Percentiles rank a stretch among this genome's conserved stretches.
Conservation (phyloP, 1,139 yeast genomes). For the Hyphopichia fennica region DNA sequence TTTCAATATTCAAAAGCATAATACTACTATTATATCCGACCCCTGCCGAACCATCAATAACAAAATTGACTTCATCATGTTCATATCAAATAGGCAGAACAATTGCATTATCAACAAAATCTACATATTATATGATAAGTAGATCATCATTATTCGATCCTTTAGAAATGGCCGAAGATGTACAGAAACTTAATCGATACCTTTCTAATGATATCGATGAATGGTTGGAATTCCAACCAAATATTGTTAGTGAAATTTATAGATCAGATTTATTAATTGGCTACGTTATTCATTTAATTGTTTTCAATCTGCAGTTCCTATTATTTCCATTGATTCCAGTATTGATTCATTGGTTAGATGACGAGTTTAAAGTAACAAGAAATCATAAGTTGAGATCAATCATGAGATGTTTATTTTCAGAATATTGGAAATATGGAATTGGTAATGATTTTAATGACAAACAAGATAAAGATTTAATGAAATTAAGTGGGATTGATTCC, state of each 20-base stretch:
- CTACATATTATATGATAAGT: conserved; percentile 35
- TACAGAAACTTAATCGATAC: conserved; percentile 18
- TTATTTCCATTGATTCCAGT: conserved; percentile 35
- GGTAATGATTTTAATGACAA: conserved; percentile 11
- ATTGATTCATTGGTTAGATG: conserved; percentile 38
- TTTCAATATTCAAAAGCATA: conserved; percentile 26
- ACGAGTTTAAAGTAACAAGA: conserved; percentile 13
- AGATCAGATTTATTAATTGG: conserved; percentile 30
- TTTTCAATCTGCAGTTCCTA: conserved; percentile 32
- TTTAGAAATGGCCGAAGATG: conserved; percentile 22
- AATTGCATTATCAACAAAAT: conserved; percentile 32
- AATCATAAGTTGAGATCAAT: conserved; percentile 8
- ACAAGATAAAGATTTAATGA: conserved; percentile 10
- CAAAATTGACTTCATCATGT: conserved; percentile 19
- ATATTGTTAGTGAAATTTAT: conserved; percentile 17
- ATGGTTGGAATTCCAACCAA: conserved; percentile 40
- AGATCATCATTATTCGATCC: conserved; percentile 35
- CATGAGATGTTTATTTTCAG: conserved; percentile 19
- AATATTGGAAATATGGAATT: conserved; percentile 28
- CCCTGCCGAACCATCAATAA: background rate
- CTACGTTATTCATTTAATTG: conserved; percentile 33
- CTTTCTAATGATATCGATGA: conserved; percentile 36
- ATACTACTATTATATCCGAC: conserved; percentile 15
- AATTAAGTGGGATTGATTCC: conserved; percentile 16
- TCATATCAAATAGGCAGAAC: conserved; percentile 33